A percentile compares a stretch with the other conserved stretches of the same genome.
Conservation (phyloP, 805 yeast genomes). For the Kodamaea hsintzibuensis region DNA sequence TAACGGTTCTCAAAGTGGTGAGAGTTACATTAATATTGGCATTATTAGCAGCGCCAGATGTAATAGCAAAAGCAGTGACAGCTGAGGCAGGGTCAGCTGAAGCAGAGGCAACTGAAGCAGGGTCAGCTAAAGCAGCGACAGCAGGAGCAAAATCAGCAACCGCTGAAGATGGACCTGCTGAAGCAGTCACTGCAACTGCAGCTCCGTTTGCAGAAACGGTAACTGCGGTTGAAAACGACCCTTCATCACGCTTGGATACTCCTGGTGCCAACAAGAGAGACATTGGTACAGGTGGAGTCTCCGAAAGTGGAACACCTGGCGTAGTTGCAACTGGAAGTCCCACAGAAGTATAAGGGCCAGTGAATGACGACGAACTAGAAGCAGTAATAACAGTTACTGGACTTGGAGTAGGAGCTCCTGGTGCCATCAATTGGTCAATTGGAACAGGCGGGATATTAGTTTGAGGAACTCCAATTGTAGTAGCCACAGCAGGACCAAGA, state of each 20-base stretch:
- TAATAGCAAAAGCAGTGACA: not conserved
- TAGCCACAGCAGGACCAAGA: conserved; percentile 1
- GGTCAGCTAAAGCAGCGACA: not conserved
- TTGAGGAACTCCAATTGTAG: not conserved
- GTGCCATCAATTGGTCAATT: not conserved
- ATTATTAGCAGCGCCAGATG: not conserved
- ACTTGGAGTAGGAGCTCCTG: not conserved
- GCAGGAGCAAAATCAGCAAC: not conserved
- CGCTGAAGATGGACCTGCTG: not conserved
- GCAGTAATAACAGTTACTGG: not conserved
- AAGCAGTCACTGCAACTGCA: not conserved
- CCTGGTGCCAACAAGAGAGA: no score
- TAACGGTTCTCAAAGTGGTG: not conserved
- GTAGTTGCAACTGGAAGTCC: not conserved
- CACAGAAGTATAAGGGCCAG: not conserved
- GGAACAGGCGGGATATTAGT: not conserved
- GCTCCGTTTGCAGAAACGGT: not conserved
- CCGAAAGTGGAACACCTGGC: not conserved
- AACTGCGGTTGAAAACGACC: not conserved
- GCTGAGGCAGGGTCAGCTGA: not conserved
- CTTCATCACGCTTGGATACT: not conserved
- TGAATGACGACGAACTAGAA: not conserved
- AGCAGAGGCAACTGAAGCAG: not conserved
- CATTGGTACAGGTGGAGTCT: no score
- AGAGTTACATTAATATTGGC: not conserved